These are phyloP conservation scores for Trichophaea hybrida DNA, from an alignment of 2,329 filamentous ascomycete species.

Conservation along the genomic window DNA sequence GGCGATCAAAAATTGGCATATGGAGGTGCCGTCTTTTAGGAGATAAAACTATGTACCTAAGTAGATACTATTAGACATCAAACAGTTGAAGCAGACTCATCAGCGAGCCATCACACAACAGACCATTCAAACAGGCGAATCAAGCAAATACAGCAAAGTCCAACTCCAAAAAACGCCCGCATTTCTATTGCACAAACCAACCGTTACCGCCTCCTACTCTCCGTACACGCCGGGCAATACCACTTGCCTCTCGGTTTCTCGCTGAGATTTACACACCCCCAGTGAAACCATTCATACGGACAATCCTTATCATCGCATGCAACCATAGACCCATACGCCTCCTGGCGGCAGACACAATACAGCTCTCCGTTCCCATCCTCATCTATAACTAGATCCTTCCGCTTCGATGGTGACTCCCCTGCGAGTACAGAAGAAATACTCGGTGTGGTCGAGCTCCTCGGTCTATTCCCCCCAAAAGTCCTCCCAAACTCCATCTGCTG, in stretches of 20 bases:
- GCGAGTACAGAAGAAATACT: not conserved
- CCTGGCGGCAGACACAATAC: conserved; percentile 70
- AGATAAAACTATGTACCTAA: too few species aligned
- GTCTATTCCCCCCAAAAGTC: not conserved
- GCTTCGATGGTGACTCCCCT: conserved; percentile 11
- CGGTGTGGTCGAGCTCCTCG: not conserved
- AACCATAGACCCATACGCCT: conserved; percentile 79
- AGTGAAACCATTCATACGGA: conserved; percentile 78
- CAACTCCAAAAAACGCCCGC: too few species aligned
- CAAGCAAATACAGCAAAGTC: too few species aligned
- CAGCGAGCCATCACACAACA: too few species aligned
- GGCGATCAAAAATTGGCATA: too few species aligned
- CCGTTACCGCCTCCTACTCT: conserved; percentile 28
- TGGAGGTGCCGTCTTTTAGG: too few species aligned
- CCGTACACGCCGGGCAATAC: conserved; percentile 52
- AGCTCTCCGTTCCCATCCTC: conserved; percentile 43
- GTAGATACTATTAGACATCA: too few species aligned
- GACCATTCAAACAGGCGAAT: too few species aligned
- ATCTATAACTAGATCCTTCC: conserved; percentile 30
- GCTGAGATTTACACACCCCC: conserved; percentile 55
- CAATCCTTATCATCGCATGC: conserved; percentile 74
- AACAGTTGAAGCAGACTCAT: too few species aligned
- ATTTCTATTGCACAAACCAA: too few species aligned
- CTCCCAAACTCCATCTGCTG: not conserved
- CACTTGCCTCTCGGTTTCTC: conserved; percentile 53